A percentile compares a stretch with the other conserved stretches of the same genome.
phyloP scores from a whole-genome alignment of 768 basidiomycete species.

The Amylocystis lapponica region DNA sequence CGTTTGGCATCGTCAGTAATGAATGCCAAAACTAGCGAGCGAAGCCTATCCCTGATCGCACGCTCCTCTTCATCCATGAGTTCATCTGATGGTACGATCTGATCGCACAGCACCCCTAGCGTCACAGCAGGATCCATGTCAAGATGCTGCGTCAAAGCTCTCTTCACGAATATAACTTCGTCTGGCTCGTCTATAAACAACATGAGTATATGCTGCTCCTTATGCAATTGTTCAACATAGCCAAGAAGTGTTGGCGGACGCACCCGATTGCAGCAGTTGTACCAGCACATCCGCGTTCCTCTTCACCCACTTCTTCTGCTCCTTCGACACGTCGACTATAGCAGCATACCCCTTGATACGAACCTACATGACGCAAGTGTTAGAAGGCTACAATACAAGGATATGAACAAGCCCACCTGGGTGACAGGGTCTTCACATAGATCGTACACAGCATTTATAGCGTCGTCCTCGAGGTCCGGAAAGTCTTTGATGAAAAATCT shows the following conservation, averaged over 20 bases:
- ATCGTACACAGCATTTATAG: conserved; percentile 75
- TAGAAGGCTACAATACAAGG: conserved; percentile 2
- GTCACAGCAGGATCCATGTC: conserved; percentile 57
- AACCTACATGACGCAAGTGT: conserved; percentile 35
- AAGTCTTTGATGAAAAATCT: conserved; percentile 58
- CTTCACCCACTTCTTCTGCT: conserved; percentile 54
- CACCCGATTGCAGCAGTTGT: conserved; percentile 72
- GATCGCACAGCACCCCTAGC: conserved; percentile 64
- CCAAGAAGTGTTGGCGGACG: conserved; percentile 6
- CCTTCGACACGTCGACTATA: conserved; percentile 44
- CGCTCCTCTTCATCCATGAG: conserved; percentile 53
- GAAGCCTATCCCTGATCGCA: conserved; percentile 48
- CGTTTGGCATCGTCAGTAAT: conserved; percentile 46
- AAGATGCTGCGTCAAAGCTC: conserved; percentile 55
- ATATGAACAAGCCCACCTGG: conserved; percentile 30
- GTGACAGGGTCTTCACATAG: conserved; percentile 64
- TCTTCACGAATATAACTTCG: conserved; percentile 57
- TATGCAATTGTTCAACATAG: background rate
- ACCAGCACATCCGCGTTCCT: conserved; percentile 71
- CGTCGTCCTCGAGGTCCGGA: conserved; percentile 66
- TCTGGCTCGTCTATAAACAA: conserved; percentile 46
- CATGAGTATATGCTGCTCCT: background rate
- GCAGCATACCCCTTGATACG: conserved; percentile 65
- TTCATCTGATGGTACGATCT: conserved; percentile 48
- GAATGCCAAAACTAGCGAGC: conserved; percentile 56